Base-by-base conservation (phyloP, 805 yeast genomes). In the Sungouiozyma intestinalis region DNA sequence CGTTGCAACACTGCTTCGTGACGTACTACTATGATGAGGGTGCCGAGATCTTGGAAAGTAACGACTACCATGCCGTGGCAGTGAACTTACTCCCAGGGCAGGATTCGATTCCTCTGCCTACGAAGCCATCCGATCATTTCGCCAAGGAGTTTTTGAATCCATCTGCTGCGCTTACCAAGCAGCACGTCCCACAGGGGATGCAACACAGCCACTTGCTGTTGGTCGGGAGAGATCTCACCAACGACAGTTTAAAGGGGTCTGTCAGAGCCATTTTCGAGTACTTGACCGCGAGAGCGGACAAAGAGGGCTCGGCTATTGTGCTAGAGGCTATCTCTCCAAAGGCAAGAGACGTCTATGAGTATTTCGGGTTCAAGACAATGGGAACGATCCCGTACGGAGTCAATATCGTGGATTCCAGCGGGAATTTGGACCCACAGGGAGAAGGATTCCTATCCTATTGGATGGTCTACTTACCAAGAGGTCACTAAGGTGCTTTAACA, bases 61-160 rank as follows among this genome's bases (percentile, higher is more conserved):
- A 60, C 43, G 47, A 58, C 38, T 61, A 53, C 46, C 57, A 61
- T 47, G 63, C 65, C 19, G 64, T 57, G 16, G 60, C 60, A 49
- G 61, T 29, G 58, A 57, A 53, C 51, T 57, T 11, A 39, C 46
- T 13, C 64, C 64, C 21, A 53, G 55, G 14, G 34, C 33, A 8
- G 57, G 52, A 41, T 46, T 54, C 21, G 51, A 53, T 17, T 49
- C 55, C 16, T 48, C 51, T 14, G 41, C 47, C 9, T 58, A 63
- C 14, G 47, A 51, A 33, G 66, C 61, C 40, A 11, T 7, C 29
- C 29, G 46, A 48, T 0, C 44, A 35, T 15, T 62, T 62, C 50
- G 57, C 60, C 46, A 42, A 52, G 35, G 48, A 54, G 15, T 60
- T 61, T 45, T 55, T 52, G 34, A 57, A 51, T 16, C 56, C 54